These are phyloP conservation scores for Leavenworthia alabamica DNA, from an alignment of 345 rosid species.

Conservation along the genomic window DNA sequence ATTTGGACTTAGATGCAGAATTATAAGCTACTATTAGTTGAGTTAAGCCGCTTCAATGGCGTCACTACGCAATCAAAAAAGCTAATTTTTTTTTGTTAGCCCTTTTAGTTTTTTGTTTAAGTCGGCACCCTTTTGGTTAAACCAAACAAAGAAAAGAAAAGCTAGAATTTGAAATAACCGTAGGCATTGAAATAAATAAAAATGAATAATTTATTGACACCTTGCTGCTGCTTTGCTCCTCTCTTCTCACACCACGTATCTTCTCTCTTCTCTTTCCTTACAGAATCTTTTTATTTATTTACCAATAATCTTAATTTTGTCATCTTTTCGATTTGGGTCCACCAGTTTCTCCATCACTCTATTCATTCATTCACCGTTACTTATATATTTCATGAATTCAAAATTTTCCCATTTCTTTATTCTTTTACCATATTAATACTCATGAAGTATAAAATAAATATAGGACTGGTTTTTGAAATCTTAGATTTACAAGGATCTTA, in stretches of 20 bases:
- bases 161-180: not conserved
- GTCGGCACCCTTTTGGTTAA: slow-evolving; percentile 20
- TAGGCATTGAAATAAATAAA: not conserved
- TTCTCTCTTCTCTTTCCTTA: slow-evolving; percentile 9
- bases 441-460: not conserved
- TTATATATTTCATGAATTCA: not conserved
- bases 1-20: slow-evolving; percentile 26
- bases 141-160: slow-evolving; percentile 9
- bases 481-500: not conserved
- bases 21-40: slow-evolving; percentile 34
- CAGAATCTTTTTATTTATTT: not conserved
- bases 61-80: slow-evolving; percentile 31
- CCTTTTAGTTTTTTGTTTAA: slow-evolving; percentile 23
- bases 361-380: not conserved
- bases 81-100: not conserved
- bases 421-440: not conserved
- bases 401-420: too few species aligned
- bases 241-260: slow-evolving; percentile 36
- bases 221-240: slow-evolving; percentile 39
- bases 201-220: slow-evolving; percentile 34
- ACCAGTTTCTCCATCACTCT: slow-evolving; percentile 13
- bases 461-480: slow-evolving; percentile 2
- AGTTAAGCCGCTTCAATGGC: slow-evolving; percentile 40
- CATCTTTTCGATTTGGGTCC: slow-evolving; percentile 17
- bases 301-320: not conserved